phyloP scores from a whole-genome alignment of 768 basidiomycete species.

The Lentinus tigrinus region DNA sequence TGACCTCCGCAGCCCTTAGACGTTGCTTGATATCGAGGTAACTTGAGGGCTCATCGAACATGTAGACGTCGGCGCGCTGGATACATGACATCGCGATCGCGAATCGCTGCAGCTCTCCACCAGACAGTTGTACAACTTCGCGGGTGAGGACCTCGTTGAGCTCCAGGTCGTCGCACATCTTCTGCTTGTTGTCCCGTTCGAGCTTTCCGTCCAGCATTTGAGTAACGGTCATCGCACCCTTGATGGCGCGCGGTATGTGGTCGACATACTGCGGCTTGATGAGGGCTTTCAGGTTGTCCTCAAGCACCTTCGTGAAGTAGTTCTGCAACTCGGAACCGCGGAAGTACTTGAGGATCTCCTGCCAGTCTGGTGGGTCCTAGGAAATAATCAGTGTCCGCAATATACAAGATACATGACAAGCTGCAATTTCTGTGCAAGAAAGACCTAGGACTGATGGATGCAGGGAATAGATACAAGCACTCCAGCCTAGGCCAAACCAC shows the following conservation, averaged over 20 bases:
- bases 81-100: conserved; percentile 98
- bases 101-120: conserved; percentile 97
- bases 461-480: no score
- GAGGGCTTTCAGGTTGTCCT: conserved; percentile 97
- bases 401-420: no score
- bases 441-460: no score
- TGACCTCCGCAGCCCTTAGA: conserved; percentile 91
- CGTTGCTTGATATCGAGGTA: conserved; percentile 97
- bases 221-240: conserved; percentile 80
- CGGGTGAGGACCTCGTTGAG: conserved; percentile 83
- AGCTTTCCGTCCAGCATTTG: conserved; percentile 92
- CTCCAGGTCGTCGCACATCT: conserved; percentile 84
- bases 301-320: conserved; percentile 98
- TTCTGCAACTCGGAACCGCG: conserved; percentile 98
- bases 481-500: no score
- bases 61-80: conserved; percentile 96
- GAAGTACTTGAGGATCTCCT: conserved; percentile 97
- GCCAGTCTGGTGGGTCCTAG: conserved; percentile 98
- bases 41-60: conserved; percentile 99
- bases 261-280: conserved; percentile 99
- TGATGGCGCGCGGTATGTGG: conserved; percentile 95
- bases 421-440: no score
- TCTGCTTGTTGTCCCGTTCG: conserved; percentile 85
- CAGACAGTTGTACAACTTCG: conserved; percentile 83
- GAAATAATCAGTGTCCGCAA: no score